Evolutionary conservation across 331 rosid species (phyloP).

Genomic region (Saraca asoca): DNA sequence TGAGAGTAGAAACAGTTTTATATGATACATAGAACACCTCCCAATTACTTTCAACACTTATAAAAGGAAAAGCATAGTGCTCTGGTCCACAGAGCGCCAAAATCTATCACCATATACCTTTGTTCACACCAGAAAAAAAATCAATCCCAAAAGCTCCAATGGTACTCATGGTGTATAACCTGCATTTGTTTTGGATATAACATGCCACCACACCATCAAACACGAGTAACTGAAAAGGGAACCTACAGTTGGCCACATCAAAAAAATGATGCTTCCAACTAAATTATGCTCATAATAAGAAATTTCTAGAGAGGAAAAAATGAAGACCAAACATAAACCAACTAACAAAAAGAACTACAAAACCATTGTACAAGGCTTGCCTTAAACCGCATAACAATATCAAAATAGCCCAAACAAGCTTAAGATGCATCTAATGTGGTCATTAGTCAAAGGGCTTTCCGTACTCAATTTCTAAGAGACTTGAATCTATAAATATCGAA

Average conservation of each 20-base stretch:
- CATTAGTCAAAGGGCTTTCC: conserved; percentile 27
- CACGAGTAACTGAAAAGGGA: conserved; percentile 53
- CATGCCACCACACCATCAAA: conserved; percentile 75
- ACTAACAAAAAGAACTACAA: conserved; percentile 25
- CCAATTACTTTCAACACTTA: conserved; percentile 41
- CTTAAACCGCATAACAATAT: conserved; percentile 11
- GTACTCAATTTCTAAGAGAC: conserved; percentile 9
- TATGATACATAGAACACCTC: conserved; percentile 39
- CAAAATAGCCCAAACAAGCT: conserved; percentile 17
- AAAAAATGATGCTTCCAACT: conserved; percentile 42
- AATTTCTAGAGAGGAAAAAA: conserved; percentile 23
- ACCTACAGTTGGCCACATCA: conserved; percentile 54
- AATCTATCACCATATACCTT: conserved; percentile 81
- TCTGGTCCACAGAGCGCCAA: conserved; percentile 52
- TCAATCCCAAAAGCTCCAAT: conserved; percentile 80
- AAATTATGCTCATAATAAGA: conserved; percentile 33
- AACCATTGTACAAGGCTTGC: conserved; percentile 21
- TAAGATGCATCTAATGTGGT: conserved; percentile 24
- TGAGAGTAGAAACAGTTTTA: conserved; percentile 36
- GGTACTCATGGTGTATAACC: conserved; percentile 70
- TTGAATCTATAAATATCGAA: conserved; percentile 13
- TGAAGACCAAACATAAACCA: conserved; percentile 28
- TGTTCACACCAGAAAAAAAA: conserved; percentile 70
- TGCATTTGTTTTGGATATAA: conserved; percentile 70
- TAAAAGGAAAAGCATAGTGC: conserved; percentile 47